phyloP scores from a whole-genome alignment of 2,329 filamentous ascomycete species.

The Spiromastix sp. region DNA sequence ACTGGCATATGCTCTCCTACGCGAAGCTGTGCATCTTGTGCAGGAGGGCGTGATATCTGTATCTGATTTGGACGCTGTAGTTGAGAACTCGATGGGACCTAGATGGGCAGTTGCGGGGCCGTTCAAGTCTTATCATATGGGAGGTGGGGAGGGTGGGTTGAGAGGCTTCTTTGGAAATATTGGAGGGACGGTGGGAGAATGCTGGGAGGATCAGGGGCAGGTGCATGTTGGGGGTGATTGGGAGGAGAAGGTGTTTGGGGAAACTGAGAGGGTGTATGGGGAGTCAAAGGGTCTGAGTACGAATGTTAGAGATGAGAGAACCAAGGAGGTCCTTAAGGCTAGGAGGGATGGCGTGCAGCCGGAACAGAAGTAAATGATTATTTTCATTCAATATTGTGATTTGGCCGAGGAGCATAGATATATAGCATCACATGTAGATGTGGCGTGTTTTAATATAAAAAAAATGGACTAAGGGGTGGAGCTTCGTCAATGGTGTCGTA shows the following conservation, averaged over 20 bases:
- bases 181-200: slow-evolving; percentile 43
- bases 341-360: slow-evolving; percentile 11
- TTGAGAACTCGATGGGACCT: slow-evolving; percentile 43
- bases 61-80: slow-evolving; percentile 43
- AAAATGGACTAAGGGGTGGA: too few species aligned
- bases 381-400: too few species aligned
- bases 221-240: slow-evolving; percentile 34
- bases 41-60: slow-evolving; percentile 42
- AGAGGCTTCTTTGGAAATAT: slow-evolving; percentile 46
- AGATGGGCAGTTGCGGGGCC: slow-evolving; percentile 47
- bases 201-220: slow-evolving; percentile 42
- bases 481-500: too few species aligned
- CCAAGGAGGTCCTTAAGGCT: slow-evolving; percentile 17
- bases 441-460: too few species aligned
- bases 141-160: slow-evolving; percentile 45
- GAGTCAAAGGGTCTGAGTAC: slow-evolving; percentile 12
- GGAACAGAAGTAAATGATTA: too few species aligned
- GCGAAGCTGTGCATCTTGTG: slow-evolving; percentile 47
- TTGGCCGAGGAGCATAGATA: too few species aligned
- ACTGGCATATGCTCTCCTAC: slow-evolving; percentile 45
- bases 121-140: slow-evolving; percentile 50
- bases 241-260: slow-evolving; percentile 35
- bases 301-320: slow-evolving; percentile 18
- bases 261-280: slow-evolving; percentile 40
- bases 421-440: too few species aligned